Conservation (phyloP, 495 filamentous ascomycete species). For the Aspergillus carlsbadensis region DNA sequence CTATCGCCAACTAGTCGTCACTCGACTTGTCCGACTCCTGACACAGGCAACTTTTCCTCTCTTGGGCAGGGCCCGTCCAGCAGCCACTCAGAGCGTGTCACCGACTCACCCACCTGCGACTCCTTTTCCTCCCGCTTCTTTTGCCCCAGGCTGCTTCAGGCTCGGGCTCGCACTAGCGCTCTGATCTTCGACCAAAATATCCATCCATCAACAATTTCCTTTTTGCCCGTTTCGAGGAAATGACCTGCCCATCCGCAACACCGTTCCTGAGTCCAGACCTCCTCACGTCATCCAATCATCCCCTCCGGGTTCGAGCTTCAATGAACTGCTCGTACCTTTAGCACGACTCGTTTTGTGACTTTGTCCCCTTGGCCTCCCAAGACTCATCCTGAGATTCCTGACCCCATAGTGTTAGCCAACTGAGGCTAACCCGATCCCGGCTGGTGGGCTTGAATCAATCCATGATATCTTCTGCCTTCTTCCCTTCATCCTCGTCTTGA, state of each 20-base stretch:
- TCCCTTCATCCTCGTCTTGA: background rate
- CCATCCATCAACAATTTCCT: conserved; percentile 7
- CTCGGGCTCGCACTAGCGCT: conserved; percentile 14
- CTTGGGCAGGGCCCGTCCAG: background rate
- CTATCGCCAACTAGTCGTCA: background rate
- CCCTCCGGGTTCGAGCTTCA: conserved; percentile 13
- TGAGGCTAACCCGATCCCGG: conserved; percentile 15
- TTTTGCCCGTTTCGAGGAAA: conserved; percentile 9
- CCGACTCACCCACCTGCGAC: background rate
- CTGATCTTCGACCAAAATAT: conserved; percentile 19
- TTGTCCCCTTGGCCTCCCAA: too few relatives aligned
- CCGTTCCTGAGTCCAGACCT: conserved; percentile 12
- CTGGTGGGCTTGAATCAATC: conserved; percentile 5
- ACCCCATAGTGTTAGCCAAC: conserved; percentile 10
- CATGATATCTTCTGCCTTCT: conserved; percentile 16
- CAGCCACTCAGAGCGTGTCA: background rate
- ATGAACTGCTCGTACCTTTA: conserved; percentile 15
- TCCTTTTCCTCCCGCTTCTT: conserved; percentile 1
- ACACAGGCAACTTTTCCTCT: background rate
- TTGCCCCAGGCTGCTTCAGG: conserved; percentile 12
- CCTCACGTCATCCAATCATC: conserved; percentile 12
- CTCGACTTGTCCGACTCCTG: background rate
- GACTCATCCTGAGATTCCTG: background rate
- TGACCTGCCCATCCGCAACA: conserved; percentile 7
- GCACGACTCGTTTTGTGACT: too few relatives aligned